Conservation (phyloP, 768 basidiomycete genomes). For the Pholiota molesta region DNA sequence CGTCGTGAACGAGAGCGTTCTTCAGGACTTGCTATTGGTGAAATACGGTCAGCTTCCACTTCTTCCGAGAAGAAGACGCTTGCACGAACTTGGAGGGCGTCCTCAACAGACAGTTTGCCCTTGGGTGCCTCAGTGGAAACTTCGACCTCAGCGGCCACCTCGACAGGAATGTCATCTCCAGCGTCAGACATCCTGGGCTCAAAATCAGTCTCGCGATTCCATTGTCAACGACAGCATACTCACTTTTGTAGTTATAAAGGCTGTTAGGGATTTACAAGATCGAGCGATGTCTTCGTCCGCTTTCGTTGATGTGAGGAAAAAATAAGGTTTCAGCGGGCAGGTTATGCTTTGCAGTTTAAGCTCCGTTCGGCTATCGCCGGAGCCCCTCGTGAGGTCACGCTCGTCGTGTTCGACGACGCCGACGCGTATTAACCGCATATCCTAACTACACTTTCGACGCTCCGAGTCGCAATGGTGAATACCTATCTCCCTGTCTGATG, state of each 20-base stretch:
- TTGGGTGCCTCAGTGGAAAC: conserved; percentile 89
- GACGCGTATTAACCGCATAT: conserved; percentile 22
- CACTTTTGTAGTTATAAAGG: conserved; percentile 44
- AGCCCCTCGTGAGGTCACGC: conserved; percentile 8
- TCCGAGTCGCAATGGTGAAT: conserved; percentile 40
- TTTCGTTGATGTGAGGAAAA: conserved; percentile 86
- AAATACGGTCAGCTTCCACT: conserved; percentile 9
- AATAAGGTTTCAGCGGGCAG: conserved; percentile 45
- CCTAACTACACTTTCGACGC: conserved; percentile 1
- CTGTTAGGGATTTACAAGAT: conserved; percentile 30
- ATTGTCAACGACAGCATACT: conserved; percentile 11
- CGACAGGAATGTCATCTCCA: conserved; percentile 92
- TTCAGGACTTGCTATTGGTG: conserved; percentile 90
- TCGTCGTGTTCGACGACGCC: conserved; percentile 29
- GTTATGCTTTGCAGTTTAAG: conserved; percentile 41
- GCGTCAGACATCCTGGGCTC: conserved; percentile 87
- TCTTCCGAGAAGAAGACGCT: not conserved
- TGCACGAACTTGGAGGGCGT: conserved; percentile 76
- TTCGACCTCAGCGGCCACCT: conserved; percentile 75
- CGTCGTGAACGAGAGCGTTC: conserved; percentile 97
- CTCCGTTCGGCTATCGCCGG: conserved; percentile 56
- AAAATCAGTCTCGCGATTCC: conserved; percentile 13
- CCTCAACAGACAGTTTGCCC: conserved; percentile 95
- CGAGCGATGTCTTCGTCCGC: conserved; percentile 88
- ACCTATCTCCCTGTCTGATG: not conserved